Percentiles rank a stretch among this genome's conserved stretches.
Evolutionary conservation across 331 rosid genomes (phyloP).

Genomic region (Erythrophleum ivorense): DNA sequence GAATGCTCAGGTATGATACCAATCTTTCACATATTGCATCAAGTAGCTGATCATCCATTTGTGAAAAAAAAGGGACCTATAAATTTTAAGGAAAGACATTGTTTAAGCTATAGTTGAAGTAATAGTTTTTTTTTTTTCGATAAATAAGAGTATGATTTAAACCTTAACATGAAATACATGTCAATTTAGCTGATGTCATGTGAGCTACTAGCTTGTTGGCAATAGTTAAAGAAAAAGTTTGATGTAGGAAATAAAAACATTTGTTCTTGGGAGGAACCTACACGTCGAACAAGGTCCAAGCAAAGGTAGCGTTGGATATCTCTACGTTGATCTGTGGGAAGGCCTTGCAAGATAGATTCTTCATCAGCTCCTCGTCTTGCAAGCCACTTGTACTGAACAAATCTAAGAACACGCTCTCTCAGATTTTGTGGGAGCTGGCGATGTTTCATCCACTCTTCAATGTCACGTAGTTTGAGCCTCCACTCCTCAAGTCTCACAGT

Average conservation of each 20-base stretch:
- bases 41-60: constrained; percentile 86
- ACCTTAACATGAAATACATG: not conserved
- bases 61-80: constrained; percentile 92
- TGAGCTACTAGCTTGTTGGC: no score
- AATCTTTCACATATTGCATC: constrained; percentile 90
- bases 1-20: constrained; percentile 79
- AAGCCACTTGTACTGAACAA: constrained; percentile 89
- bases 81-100: constrained; percentile 31
- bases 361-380: constrained; percentile 92
- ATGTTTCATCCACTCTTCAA: constrained; percentile 91
- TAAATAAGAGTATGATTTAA: no score
- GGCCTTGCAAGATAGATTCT: constrained; percentile 68
- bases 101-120: not conserved
- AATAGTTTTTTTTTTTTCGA: no score
- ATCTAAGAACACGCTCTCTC: constrained; percentile 72
- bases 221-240: no score
- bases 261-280: constrained; percentile 42
- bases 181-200: no score
- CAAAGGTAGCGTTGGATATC: constrained; percentile 88
- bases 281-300: constrained; percentile 87
- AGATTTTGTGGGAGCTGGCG: constrained; percentile 81
- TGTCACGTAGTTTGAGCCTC: constrained; percentile 86
- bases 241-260: not conserved
- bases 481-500: constrained; percentile 92
- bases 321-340: constrained; percentile 82